Conservation (phyloP, 78 protist genomes). For the Tieghemostelium lacteum region DNA sequence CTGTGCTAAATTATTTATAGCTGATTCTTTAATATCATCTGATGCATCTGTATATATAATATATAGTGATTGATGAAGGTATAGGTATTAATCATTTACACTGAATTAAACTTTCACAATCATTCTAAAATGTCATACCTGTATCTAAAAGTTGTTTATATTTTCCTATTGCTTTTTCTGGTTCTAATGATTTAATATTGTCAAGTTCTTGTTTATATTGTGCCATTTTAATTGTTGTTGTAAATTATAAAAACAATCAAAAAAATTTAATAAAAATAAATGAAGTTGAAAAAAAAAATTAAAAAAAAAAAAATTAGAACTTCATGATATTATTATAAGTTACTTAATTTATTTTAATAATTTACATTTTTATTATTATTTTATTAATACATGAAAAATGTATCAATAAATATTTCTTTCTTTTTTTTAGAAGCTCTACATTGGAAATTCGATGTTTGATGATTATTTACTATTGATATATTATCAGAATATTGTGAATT, state of each 20-base stretch:
- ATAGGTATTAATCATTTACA: not conserved
- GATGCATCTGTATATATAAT: constrained; percentile 16
- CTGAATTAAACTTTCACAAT: not conserved
- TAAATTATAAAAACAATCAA: too few species aligned
- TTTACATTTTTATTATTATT: too few species aligned
- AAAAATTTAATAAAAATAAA: too few species aligned
- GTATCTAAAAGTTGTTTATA: constrained; percentile 12
- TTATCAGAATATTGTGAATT: too few species aligned
- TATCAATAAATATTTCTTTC: too few species aligned
- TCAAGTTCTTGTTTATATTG: not conserved
- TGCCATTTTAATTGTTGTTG: not conserved
- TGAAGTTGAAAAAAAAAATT: too few species aligned
- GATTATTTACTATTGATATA: too few species aligned
- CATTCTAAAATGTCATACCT: not conserved
- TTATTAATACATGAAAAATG: too few species aligned
- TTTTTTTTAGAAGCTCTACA: too few species aligned
- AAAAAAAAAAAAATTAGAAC: not conserved
- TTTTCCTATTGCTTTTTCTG: constrained; percentile 21
- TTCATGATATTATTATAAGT: not conserved
- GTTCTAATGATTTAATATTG: not conserved
- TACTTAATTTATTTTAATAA: too few species aligned
- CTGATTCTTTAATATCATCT: constrained; percentile 79
- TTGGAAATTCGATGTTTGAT: too few species aligned
- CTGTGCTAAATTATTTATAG: constrained; percentile 75
- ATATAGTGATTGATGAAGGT: not conserved